These are phyloP conservation scores for Pelargonium citronellum DNA, from an alignment of 441 rosid genomes.

Conservation along the genomic window DNA sequence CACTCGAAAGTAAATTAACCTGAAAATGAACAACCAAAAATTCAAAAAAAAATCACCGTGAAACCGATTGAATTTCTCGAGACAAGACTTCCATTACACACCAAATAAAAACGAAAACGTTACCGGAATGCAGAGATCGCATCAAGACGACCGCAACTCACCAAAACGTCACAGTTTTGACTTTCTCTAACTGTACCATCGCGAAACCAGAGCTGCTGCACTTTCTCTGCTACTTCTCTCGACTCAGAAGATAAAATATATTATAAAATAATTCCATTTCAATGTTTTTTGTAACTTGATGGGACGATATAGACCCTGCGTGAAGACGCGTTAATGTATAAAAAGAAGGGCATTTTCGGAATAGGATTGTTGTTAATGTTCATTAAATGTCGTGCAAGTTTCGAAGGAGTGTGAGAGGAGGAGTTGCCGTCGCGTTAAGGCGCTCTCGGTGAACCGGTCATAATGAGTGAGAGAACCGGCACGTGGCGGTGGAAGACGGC, in stretches of 20 bases:
- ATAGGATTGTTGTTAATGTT: not conserved
- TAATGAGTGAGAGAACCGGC: not conserved
- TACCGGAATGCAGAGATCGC: not conserved
- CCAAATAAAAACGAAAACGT: too few relatives aligned
- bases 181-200: not conserved
- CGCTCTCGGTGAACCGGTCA: not conserved
- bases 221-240: slow-evolving; percentile 7
- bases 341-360: not conserved
- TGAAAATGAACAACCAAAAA: not conserved
- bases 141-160: not conserved
- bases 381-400: slow-evolving; percentile 9
- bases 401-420: not conserved
- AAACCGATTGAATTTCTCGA: not conserved
- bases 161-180: slow-evolving; percentile 3
- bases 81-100: not conserved
- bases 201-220: not conserved
- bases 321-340: not conserved
- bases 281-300: not conserved
- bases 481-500: slow-evolving; percentile 1
- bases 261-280: not conserved
- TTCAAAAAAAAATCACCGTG: not conserved
- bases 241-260: not conserved
- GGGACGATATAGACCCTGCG: not conserved
- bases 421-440: slow-evolving; percentile 7
- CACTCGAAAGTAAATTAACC: not conserved